A percentile compares a stretch with the other conserved stretches of the same genome.
Conservation (phyloP, 495 filamentous ascomycete genomes). For the Mycothermus thermophilus region DNA sequence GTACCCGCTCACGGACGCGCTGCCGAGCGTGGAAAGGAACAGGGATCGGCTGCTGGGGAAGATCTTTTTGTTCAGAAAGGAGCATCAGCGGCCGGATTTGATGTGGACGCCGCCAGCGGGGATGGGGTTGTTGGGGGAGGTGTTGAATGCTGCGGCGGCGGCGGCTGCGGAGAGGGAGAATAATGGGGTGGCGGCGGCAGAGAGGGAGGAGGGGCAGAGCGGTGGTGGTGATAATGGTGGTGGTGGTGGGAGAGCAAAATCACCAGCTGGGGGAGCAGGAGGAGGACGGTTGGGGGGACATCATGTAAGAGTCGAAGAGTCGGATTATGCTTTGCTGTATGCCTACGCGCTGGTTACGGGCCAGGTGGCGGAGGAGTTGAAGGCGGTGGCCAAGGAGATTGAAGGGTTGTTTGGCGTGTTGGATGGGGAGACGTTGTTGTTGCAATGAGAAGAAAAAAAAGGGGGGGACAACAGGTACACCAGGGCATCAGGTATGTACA, state of each 20-base stretch:
- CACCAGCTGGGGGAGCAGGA: too few relatives aligned
- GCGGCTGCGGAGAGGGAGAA: not conserved
- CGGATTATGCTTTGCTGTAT: constrained; percentile 41
- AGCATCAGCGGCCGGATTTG: constrained; percentile 35
- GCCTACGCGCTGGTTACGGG: constrained; percentile 50
- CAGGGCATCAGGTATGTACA: too few relatives aligned
- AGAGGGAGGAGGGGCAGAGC: not conserved
- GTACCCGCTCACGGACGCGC: constrained; percentile 75
- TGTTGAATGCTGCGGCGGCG: too few relatives aligned
- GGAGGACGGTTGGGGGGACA: too few relatives aligned
- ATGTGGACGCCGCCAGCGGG: constrained; percentile 11
- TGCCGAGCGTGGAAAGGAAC: constrained; percentile 68
- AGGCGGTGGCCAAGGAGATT: constrained; percentile 52
- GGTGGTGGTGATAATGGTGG: not conserved
- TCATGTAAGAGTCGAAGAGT: constrained; percentile 29
- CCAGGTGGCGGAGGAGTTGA: constrained; percentile 58
- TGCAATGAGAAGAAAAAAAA: constrained; percentile 38
- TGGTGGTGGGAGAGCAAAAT: too few relatives aligned
- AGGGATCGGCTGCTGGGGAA: constrained; percentile 79
- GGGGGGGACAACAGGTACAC: too few relatives aligned
- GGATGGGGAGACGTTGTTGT: constrained; percentile 55
- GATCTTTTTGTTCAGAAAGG: constrained; percentile 70
- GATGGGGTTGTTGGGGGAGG: not conserved
- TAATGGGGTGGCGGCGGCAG: not conserved
- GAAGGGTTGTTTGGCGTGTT: constrained; percentile 61